Evolutionary conservation across 495 filamentous ascomycete species (phyloP).

Genomic region (Lasiosphaeria hispida): DNA sequence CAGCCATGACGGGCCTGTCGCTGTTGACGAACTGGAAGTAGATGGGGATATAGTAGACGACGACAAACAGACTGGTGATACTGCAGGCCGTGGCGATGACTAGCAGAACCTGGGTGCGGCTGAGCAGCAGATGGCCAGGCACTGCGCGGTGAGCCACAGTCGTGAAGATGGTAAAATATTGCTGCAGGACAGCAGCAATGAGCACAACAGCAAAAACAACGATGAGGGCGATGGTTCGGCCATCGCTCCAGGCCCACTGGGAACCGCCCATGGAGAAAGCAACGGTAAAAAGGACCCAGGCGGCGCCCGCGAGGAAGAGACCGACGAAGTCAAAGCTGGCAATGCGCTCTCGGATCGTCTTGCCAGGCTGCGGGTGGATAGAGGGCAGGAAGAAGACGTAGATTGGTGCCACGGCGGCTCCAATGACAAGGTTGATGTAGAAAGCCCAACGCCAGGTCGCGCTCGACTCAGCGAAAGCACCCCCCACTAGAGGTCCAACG

Average conservation of each 20-base stretch:
- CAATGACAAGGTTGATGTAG: constrained; percentile 51
- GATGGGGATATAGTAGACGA: constrained; percentile 51
- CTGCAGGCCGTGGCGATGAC: constrained; percentile 39
- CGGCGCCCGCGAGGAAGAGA: constrained; percentile 40
- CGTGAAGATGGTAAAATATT: constrained; percentile 52
- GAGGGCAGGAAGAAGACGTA: constrained; percentile 56
- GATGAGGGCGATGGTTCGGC: constrained; percentile 53
- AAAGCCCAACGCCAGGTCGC: constrained; percentile 53
- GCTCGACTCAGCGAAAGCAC: constrained; percentile 45
- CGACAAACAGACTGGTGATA: constrained; percentile 37
- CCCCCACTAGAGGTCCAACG: constrained; percentile 45
- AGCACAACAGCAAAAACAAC: constrained; percentile 52
- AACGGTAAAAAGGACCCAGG: constrained; percentile 45
- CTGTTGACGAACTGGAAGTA: constrained; percentile 59
- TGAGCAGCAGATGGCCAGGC: constrained; percentile 50
- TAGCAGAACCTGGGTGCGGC: constrained; percentile 45
- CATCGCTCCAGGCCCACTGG: constrained; percentile 51
- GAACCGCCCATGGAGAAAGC: constrained; percentile 56
- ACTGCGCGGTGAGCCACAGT: constrained; percentile 48
- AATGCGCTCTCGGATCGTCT: constrained; percentile 35
- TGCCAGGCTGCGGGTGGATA: constrained; percentile 43
- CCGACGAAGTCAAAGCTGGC: constrained; percentile 47
- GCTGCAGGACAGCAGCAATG: constrained; percentile 48
- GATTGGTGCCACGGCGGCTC: constrained; percentile 48
- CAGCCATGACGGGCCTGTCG: constrained; percentile 49